Percentiles rank a stretch among this genome's conserved stretches.
Evolutionary conservation across 2,329 filamentous ascomycete genomes (phyloP).

Genomic region (Leptographium galeiforme): DNA sequence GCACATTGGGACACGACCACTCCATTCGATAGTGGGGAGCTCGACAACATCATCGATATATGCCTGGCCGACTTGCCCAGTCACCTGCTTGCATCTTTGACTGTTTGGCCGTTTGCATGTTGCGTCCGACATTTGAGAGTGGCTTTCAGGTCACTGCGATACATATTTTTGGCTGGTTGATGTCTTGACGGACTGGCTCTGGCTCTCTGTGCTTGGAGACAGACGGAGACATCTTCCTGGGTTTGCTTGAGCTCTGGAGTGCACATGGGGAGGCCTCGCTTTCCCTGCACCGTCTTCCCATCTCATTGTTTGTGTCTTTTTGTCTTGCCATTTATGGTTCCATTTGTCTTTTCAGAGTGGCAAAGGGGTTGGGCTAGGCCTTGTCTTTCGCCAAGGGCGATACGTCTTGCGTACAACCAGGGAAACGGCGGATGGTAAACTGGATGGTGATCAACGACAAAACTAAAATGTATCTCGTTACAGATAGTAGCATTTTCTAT

Average conservation of each 20-base stretch:
- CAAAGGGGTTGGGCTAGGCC: neutral
- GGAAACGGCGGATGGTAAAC: neutral
- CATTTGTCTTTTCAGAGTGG: neutral
- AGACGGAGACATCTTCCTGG: neutral
- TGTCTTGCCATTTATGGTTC: slow-evolving; percentile 1
- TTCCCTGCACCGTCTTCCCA: neutral
- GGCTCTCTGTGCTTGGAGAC: neutral
- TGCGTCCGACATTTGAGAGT: no score
- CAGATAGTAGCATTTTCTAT: neutral
- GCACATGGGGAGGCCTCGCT: neutral
- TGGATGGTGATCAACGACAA: neutral
- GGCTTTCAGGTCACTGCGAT: neutral
- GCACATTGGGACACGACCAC: neutral
- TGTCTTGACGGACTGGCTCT: neutral
- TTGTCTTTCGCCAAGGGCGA: neutral
- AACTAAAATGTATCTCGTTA: neutral
- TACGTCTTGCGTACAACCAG: slow-evolving; percentile 1
- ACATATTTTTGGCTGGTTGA: neutral
- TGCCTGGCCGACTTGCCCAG: neutral
- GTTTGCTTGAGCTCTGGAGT: neutral
- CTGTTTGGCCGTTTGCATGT: neutral
- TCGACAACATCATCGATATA: neutral
- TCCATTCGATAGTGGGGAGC: neutral
- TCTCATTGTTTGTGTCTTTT: neutral
- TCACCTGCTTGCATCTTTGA: neutral